Conservation (phyloP, 495 filamentous ascomycete genomes). For the Trichoderma reesei region DNA sequence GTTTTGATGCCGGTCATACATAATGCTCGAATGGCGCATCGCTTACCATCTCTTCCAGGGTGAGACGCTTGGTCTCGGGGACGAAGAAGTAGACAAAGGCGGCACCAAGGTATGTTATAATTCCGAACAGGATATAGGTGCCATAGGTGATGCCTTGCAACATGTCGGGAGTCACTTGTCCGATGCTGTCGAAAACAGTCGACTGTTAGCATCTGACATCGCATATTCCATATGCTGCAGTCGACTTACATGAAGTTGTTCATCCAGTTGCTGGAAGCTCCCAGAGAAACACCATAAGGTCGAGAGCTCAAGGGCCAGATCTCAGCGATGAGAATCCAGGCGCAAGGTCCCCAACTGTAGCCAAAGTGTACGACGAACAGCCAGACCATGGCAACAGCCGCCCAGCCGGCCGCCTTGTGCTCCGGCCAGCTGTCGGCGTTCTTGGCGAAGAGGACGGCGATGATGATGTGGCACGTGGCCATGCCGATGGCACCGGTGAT, state of each 20-base stretch:
- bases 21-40: not conserved
- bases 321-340: constrained; percentile 65
- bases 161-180: constrained; percentile 70
- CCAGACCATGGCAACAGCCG: constrained; percentile 70
- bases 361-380: constrained; percentile 76
- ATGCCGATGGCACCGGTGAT: constrained; percentile 49
- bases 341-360: constrained; percentile 50
- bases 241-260: constrained; percentile 46
- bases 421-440: constrained; percentile 47
- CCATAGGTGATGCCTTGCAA: constrained; percentile 60
- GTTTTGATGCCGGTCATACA: constrained; percentile 14
- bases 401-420: constrained; percentile 64
- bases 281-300: constrained; percentile 63
- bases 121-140: constrained; percentile 71
- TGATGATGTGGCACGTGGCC: constrained; percentile 57
- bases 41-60: constrained; percentile 47
- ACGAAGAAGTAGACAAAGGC: constrained; percentile 68
- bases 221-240: not conserved
- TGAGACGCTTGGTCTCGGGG: constrained; percentile 61
- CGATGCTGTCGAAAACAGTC: constrained; percentile 37
- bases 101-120: constrained; percentile 58
- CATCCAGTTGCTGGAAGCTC: constrained; percentile 52
- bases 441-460: constrained; percentile 61
- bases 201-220: not conserved
- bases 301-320: constrained; percentile 69